Base-by-base conservation (phyloP, 2,329 filamentous ascomycete species). In the Cercospora sesami region DNA sequence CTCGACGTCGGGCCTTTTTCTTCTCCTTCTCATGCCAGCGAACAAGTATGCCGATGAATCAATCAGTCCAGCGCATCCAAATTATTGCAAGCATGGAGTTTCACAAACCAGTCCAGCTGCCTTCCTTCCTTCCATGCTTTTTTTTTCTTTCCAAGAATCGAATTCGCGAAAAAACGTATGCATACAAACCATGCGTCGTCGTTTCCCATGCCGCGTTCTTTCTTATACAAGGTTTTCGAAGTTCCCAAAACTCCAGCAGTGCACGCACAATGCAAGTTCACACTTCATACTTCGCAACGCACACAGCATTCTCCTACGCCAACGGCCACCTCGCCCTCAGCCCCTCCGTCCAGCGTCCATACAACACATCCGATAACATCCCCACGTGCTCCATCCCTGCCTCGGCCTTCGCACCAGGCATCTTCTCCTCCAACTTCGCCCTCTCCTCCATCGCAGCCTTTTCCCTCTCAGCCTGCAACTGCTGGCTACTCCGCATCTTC, bases 361-460 rank as follows among this genome's bases (percentile, higher is more conserved):
- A 98, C 21, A 99, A 86, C 21, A 96, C 92, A 78, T 97, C 93
- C 1, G 92, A 92, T 42, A 98, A 84, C 77, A 96, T 89, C 76
- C 93, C 92, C 72, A 91, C 91, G 80, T 97, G 94, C 79, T 97
- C 94, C 92, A 97, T 94, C 2, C 93, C 94, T 1, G 89, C 86
- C 66, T 85, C 81, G 59, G 82, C 78, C 71, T 86, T 83, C 10
- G 55, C 69, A 5, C 86, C 88, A 1, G 87, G 88, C 72, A 89
- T 79, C 72, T 85, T 85, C 75, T 81, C 83, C 74, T 83, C 72
- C 51, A 73, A 12, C 14, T 64, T 87, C 68, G 87, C 78, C 71
- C 85, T 84, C 75, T 80, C 83, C 73, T 83, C 83, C 69, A 82
- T 78, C 76, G 63, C 85, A 81, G 45, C 84, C 83, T 71, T 78